Base-by-base conservation (phyloP, 2,329 filamentous ascomycete genomes). In the Cordyceps sp. region DNA sequence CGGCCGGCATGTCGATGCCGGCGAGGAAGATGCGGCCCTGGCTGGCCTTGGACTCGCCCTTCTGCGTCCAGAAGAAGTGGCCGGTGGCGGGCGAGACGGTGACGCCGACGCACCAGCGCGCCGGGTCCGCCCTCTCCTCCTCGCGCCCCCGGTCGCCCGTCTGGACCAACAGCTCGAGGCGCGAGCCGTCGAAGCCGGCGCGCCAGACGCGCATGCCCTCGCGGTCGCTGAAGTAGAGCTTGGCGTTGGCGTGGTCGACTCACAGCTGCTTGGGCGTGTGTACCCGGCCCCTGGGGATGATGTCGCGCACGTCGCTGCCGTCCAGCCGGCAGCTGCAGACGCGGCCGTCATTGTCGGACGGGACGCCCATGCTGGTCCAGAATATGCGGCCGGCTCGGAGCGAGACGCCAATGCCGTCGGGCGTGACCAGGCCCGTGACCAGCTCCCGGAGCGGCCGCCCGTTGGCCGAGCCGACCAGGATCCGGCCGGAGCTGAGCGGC, bases 11-110 rank as follows among this genome's bases (percentile, higher is more conserved):
- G 1, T 56, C 43, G 0, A 71, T 48, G 13, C 49, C 44, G 0
- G 69, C 66, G 5, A 54, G 48, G 43, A 68, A 67, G 27, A 76
- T 70, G 4, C 61, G 55, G 0, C 71, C 71, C 26, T 57, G 43
- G 2, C 47, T 49, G 1, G 53, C 57, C 44, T 73, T 74, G 4
- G 59, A 57, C 0, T 55, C 49, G 0, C 71, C 70, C 41, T 75
- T 74, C 32, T 74, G 69, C 0, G 64, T 68, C 70, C 70, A 76
- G 53, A 66, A 74, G 29, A 75, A 53, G 26, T 59, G 56, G 12
- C 57, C 55, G 1, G 49, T 47, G 1, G 45, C 36, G 0, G 49
- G 48, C 4, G 59, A 58, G 0, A 75, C 52, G 0, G 61, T 46
- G 25, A 76, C 56, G 2, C 71, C 70, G 8, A 75, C 69, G 33